Evolutionary conservation across 2,329 filamentous ascomycete genomes (phyloP).

Genomic region (Thielaviopsis euricoi): DNA sequence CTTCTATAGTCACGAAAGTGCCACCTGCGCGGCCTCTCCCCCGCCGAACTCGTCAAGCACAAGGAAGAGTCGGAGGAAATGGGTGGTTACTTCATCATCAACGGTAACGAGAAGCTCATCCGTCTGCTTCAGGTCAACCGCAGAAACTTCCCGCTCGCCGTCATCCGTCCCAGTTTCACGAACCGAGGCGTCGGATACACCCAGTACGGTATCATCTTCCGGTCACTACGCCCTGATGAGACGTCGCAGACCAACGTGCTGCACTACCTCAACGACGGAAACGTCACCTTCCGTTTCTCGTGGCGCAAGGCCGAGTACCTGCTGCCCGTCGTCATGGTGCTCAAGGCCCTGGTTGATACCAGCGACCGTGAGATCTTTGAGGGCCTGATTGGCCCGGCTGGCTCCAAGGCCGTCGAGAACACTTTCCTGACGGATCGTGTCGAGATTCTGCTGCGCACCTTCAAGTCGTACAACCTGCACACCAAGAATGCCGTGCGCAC

Average conservation of each 20-base stretch:
- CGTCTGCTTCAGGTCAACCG: constrained; percentile 80
- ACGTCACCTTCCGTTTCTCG: constrained; percentile 91
- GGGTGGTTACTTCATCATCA: constrained; percentile 93
- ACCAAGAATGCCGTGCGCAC: constrained; percentile 66
- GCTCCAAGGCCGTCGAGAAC: constrained; percentile 63
- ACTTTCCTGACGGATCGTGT: constrained; percentile 92
- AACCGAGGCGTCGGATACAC: constrained; percentile 80
- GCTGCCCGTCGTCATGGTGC: constrained; percentile 89
- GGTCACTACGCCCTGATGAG: constrained; percentile 89
- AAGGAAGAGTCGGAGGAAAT: constrained; percentile 96
- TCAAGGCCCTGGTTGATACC: constrained; percentile 89
- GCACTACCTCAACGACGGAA: constrained; percentile 89
- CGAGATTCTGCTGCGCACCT: constrained; percentile 79
- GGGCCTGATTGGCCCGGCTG: constrained; percentile 64
- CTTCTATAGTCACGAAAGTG: constrained; percentile 63
- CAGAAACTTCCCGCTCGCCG: constrained; percentile 90
- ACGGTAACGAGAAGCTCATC: constrained; percentile 93
- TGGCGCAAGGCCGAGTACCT: constrained; percentile 96
- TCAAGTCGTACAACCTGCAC: constrained; percentile 79
- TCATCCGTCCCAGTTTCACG: constrained; percentile 75
- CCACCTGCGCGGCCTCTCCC: constrained; percentile 74
- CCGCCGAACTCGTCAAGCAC: constrained; percentile 61
- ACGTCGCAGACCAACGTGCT: constrained; percentile 95
- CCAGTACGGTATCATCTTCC: constrained; percentile 75
- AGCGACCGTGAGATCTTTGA: constrained; percentile 96